phyloP scores from a whole-genome alignment of 1,139 yeast species.

The Yamadazyma taylorii region DNA sequence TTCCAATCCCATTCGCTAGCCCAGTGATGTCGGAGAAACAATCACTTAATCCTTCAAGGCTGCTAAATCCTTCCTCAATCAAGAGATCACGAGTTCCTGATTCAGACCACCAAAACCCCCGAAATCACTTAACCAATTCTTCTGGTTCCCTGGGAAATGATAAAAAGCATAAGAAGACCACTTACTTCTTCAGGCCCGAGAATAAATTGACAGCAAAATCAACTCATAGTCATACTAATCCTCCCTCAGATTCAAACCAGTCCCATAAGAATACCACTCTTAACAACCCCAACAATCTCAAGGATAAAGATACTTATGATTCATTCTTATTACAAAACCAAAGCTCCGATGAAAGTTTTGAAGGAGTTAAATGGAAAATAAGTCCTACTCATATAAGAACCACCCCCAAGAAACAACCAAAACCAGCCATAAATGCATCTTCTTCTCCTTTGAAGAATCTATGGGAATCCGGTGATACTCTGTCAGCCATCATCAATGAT shows the following conservation, averaged over 20 bases:
- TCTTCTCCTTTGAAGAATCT: slow-evolving; percentile 41
- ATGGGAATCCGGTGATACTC: slow-evolving; percentile 8
- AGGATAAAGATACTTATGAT: slow-evolving; percentile 6
- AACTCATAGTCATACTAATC: not conserved
- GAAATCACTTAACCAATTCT: too few species aligned
- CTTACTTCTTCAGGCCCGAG: slow-evolving; percentile 40
- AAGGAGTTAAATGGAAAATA: slow-evolving; percentile 41
- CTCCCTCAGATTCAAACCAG: not conserved
- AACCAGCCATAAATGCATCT: slow-evolving; percentile 8
- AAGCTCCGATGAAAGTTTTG: slow-evolving; percentile 49
- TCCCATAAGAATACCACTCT: not conserved
- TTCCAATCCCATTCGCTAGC: not conserved
- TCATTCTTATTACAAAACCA: slow-evolving; percentile 19
- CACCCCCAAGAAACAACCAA: slow-evolving; percentile 3
- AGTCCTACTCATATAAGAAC: slow-evolving; percentile 24
- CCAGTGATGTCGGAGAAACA: not conserved
- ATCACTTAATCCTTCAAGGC: not conserved
- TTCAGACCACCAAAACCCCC: too few species aligned
- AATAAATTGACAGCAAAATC: slow-evolving; percentile 22
- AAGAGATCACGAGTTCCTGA: too few species aligned
- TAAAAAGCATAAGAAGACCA: slow-evolving; percentile 27
- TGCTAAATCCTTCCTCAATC: too few species aligned
- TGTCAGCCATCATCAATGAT: slow-evolving; percentile 27
- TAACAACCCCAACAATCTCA: too few species aligned
- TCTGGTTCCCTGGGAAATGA: not conserved